Evolutionary conservation across 176 grass and related monocot species (phyloP).

Genomic region (Carex littledalei): DNA sequence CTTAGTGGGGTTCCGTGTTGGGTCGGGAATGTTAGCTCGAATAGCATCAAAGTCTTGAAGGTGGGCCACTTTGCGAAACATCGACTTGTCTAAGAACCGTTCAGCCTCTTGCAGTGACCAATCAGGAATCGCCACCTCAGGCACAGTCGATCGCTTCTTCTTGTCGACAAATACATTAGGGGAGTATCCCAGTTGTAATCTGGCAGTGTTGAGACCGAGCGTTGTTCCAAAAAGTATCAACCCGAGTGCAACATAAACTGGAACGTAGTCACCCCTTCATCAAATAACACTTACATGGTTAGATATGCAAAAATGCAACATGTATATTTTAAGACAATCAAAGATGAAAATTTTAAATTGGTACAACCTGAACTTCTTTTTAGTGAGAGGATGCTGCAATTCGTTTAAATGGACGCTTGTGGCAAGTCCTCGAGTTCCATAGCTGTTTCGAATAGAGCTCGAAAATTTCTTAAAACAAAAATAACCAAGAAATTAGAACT

Average conservation of each 20-base stretch:
- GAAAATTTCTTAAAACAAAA: background rate
- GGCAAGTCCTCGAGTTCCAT: slow-evolving; percentile 7
- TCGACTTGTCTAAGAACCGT: slow-evolving; percentile 39
- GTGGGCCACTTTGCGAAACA: slow-evolving; percentile 69
- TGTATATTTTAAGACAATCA: background rate
- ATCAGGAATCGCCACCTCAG: slow-evolving; percentile 65
- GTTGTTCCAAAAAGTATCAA: slow-evolving; percentile 31
- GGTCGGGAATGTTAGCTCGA: slow-evolving; percentile 41
- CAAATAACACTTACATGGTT: background rate
- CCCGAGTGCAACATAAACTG: slow-evolving; percentile 67
- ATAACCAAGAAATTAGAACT: background rate
- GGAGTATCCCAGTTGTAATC: slow-evolving; percentile 60
- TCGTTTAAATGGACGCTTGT: background rate
- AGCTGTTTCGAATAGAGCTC: background rate
- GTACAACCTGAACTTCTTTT: slow-evolving; percentile 29
- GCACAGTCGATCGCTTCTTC: slow-evolving; percentile 67
- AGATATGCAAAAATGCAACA: background rate
- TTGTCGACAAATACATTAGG: slow-evolving; percentile 83
- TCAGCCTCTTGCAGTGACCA: slow-evolving; percentile 36
- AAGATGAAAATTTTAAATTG: background rate
- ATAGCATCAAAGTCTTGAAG: slow-evolving; percentile 53
- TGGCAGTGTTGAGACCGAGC: slow-evolving; percentile 54
- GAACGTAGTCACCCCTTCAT: slow-evolving; percentile 47
- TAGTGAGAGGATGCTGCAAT: background rate
- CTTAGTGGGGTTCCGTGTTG: background rate